These are phyloP conservation scores for Gardenia jasminoides DNA, from an alignment of 257 asterid species.

Conservation along the genomic window DNA sequence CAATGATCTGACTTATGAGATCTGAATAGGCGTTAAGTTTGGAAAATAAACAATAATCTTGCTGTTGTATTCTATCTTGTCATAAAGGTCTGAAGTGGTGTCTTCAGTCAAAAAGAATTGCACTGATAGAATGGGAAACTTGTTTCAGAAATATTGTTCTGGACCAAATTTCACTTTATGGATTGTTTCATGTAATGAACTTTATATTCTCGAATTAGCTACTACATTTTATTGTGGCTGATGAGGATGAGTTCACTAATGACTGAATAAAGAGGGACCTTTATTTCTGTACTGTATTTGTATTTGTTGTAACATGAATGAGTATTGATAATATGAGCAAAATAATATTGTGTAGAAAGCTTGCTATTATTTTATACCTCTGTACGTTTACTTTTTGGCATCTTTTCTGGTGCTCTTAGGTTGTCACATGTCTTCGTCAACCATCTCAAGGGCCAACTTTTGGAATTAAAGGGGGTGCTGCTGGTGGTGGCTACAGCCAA, in stretches of 20 bases:
- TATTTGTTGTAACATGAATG: not conserved
- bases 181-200: not conserved
- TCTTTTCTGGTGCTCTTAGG: conserved; percentile 43
- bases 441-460: conserved; percentile 98
- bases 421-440: conserved; percentile 84
- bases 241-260: not conserved
- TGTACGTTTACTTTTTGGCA: not conserved
- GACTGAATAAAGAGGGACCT: not conserved
- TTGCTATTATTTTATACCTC: not conserved
- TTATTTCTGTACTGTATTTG: not conserved
- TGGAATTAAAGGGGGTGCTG: conserved; percentile 98
- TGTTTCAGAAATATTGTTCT: not conserved
- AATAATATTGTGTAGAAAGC: not conserved
- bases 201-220: not conserved
- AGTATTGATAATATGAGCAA: not conserved
- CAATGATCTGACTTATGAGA: not conserved
- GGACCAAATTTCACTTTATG: not conserved
- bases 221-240: not conserved
- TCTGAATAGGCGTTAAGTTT: not conserved
- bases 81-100: not conserved
- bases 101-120: not conserved
- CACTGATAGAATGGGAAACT: not conserved
- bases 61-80: not conserved
- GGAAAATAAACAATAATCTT: not conserved
- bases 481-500: conserved; percentile 99